Percentiles rank a stretch among this genome's conserved stretches.
phyloP scores from a whole-genome alignment of 176 grass and related monocot species.

The Aechmea fasciata region DNA sequence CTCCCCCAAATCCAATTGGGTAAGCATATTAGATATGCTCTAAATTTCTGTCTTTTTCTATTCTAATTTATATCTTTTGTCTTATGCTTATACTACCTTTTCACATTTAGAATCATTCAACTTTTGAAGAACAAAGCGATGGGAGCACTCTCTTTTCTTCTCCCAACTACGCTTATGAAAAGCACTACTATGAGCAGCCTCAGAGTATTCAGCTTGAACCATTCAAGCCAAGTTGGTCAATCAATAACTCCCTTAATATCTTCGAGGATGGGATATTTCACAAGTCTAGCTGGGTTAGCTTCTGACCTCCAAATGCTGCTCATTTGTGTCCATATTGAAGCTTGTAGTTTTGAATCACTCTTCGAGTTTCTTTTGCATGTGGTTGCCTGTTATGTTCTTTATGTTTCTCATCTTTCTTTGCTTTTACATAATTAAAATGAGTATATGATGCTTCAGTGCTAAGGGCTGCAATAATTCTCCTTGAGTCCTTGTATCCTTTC shows the following conservation, averaged over 20 bases:
- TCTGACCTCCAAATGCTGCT: background rate
- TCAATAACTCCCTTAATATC: slow-evolving; percentile 22
- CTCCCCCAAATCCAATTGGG: slow-evolving; percentile 3
- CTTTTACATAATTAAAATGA: background rate
- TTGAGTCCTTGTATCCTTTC: background rate
- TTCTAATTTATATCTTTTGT: background rate
- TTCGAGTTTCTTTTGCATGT: background rate
- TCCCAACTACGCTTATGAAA: slow-evolving; percentile 32
- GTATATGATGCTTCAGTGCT: background rate
- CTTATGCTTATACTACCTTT: background rate
- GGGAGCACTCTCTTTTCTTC: slow-evolving; percentile 30
- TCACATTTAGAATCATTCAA: slow-evolving; percentile 32
- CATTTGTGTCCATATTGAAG: background rate
- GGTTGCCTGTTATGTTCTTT: background rate
- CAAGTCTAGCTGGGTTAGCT: slow-evolving; percentile 7
- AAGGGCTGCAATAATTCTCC: background rate
- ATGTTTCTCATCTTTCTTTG: background rate
- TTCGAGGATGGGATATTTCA: slow-evolving; percentile 12
- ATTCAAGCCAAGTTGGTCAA: slow-evolving; percentile 25
- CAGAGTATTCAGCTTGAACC: slow-evolving; percentile 32
- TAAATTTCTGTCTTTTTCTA: background rate
- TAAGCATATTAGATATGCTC: slow-evolving; percentile 3
- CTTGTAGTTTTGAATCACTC: background rate
- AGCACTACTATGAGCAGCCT: slow-evolving; percentile 19
- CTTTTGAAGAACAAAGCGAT: slow-evolving; percentile 26